These are phyloP conservation scores for Salix suchowensis DNA, from an alignment of 345 rosid species.

Conservation along the genomic window DNA sequence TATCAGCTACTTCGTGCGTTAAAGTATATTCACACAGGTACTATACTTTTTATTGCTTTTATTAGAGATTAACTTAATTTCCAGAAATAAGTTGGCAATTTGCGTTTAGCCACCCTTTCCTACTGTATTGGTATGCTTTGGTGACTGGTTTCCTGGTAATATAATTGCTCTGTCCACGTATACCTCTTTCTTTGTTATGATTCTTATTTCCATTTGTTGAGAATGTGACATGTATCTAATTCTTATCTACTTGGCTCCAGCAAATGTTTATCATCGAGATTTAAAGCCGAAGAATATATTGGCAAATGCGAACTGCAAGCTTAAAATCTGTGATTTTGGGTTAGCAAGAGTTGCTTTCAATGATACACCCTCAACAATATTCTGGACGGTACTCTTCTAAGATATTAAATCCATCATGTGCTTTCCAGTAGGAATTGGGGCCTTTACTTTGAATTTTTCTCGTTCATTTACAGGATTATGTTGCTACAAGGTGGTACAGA, in stretches of 20 bases:
- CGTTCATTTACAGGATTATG: conserved; percentile 63
- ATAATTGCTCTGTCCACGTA: background rate
- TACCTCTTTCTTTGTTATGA: background rate
- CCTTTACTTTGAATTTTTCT: conserved; percentile 15
- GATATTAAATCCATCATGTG: background rate
- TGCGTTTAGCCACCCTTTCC: background rate
- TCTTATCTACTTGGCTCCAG: conserved; percentile 47
- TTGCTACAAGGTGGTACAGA: conserved; percentile 98
- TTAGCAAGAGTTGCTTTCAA: conserved; percentile 92
- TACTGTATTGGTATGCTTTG: background rate
- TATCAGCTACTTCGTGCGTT: conserved; percentile 91
- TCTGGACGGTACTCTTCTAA: conserved; percentile 71
- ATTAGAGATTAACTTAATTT: background rate
- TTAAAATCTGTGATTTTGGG: conserved; percentile 94
- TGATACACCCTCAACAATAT: conserved; percentile 79
- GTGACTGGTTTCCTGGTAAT: background rate
- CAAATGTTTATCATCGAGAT: conserved; percentile 91
- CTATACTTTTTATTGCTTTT: background rate
- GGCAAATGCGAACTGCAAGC: conserved; percentile 97
- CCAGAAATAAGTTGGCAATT: background rate
- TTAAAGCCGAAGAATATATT: conserved; percentile 91
- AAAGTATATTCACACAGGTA: conserved; percentile 93
- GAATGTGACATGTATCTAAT: conserved; percentile 5
- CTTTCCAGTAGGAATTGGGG: background rate
- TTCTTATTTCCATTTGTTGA: background rate